Evolutionary conservation across 495 filamentous ascomycete genomes (phyloP).

Genomic region (Penicillium argentinense): DNA sequence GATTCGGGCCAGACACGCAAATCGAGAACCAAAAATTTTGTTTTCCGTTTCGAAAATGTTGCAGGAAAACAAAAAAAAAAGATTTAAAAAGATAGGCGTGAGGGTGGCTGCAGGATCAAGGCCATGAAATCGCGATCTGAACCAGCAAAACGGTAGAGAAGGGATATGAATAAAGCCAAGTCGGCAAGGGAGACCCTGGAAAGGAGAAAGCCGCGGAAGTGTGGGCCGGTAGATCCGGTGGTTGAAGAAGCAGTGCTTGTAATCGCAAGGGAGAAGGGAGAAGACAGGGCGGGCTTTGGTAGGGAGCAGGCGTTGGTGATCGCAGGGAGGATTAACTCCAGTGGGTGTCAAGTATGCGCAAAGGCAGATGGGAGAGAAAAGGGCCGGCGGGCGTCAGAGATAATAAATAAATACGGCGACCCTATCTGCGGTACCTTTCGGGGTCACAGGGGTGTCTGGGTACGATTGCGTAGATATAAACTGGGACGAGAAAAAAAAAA

Average conservation of each 20-base stretch:
- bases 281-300: conserved; percentile 14
- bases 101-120: conserved; percentile 32
- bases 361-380: conserved; percentile 11
- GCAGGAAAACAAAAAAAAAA: conserved; percentile 5
- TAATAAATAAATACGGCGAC: conserved; percentile 20
- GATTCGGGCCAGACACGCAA: too few species aligned
- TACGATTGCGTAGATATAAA: conserved; percentile 35
- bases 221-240: conserved; percentile 39
- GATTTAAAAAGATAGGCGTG: conserved; percentile 21
- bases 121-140: conserved; percentile 37
- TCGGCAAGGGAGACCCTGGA: conserved; percentile 42
- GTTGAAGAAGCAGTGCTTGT: conserved; percentile 26
- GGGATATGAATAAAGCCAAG: conserved; percentile 29
- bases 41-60: not conserved
- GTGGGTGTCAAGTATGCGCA: conserved; percentile 23
- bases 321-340: not conserved
- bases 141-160: conserved; percentile 31
- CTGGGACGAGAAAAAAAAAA: conserved; percentile 4
- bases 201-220: conserved; percentile 43
- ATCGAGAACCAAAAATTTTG: too few species aligned
- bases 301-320: conserved; percentile 11
- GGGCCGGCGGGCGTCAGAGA: not conserved
- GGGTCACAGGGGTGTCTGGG: conserved; percentile 7
- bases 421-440: too few species aligned
- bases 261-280: conserved; percentile 43